Base-by-base conservation (phyloP, 2,329 filamentous ascomycete genomes). In the Leptographium lundbergii region DNA sequence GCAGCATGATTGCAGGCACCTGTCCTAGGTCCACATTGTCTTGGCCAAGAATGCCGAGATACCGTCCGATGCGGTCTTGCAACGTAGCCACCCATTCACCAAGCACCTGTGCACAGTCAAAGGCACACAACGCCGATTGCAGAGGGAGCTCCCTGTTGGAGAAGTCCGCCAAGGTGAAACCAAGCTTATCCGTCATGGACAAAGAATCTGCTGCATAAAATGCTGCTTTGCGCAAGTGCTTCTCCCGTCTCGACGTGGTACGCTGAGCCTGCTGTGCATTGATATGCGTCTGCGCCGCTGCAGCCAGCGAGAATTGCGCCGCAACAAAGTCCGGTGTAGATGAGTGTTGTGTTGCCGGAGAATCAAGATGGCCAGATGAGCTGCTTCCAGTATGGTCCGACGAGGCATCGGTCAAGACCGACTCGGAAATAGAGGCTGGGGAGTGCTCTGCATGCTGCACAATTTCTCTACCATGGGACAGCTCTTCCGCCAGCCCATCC, bases 121-220 rank as follows among this genome's bases (percentile, higher is more conserved):
- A 95, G 6, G 88, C 86, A 71, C 92, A 96, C 77, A 97, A 85
- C 1, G 91, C 89, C 17, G 89, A 91, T 69, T 96, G 92, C 47
- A 96, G 81, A 0, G 94, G 91, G 14, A 97, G 78, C 68, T 96
- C 91, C 52, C 89, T 81, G 57, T 88, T 91, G 1, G 85, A 87
- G 62, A 89, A 86, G 63, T 96, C 91, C 9, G 88, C 86, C 72
- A 92, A 94, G 0, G 89, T 90, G 32, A 92, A 83, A 1, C 90
- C 90, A 14, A 94, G 80, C 68, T 88, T 91, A 69, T 95, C 88
- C 2, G 90, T 87, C 83, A 94, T 94, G 32, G 85, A 84, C 10
- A 99, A 81, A 0, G 91, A 95, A 70, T 96, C 91, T 1, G 90
- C 91, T 1, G 94, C 94, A 68, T 95, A 96, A 68, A 91, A 95